Percentiles rank a stretch among this genome's conserved stretches.
Evolutionary conservation across 2,329 filamentous ascomycete genomes (phyloP).

Genomic region (Claviceps capensis): DNA sequence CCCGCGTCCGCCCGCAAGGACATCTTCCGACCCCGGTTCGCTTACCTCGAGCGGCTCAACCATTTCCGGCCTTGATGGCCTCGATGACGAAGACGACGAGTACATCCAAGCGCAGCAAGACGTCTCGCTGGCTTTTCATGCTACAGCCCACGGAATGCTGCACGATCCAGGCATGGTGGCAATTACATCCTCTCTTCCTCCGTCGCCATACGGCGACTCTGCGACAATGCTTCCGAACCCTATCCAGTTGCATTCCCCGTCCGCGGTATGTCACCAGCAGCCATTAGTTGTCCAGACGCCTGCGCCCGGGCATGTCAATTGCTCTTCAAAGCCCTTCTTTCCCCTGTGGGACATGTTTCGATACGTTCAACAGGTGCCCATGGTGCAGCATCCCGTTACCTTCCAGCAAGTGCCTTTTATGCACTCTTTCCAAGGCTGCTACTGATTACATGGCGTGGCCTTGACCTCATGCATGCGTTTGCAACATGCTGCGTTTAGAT

Average conservation of each 20-base stretch:
- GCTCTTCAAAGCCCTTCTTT: constrained; percentile 33
- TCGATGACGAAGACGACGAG: constrained; percentile 24
- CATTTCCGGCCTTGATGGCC: constrained; percentile 32
- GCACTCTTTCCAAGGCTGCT: constrained; percentile 38
- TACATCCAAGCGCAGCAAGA: constrained; percentile 31
- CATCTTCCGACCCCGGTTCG: constrained; percentile 40
- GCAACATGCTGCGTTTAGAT: too few species aligned
- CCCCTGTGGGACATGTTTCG: constrained; percentile 39
- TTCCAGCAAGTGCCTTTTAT: constrained; percentile 41
- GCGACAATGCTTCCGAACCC: constrained; percentile 13
- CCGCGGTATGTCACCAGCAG: constrained; percentile 20
- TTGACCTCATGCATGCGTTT: background rate
- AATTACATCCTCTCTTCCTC: background rate
- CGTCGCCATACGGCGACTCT: constrained; percentile 31
- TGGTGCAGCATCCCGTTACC: constrained; percentile 34
- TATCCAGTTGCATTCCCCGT: constrained; percentile 12
- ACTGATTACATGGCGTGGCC: constrained; percentile 11
- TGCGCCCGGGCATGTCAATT: constrained; percentile 21
- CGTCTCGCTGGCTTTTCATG: constrained; percentile 10
- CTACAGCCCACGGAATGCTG: too few species aligned
- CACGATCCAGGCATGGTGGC: too few species aligned
- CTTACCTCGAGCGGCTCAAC: constrained; percentile 40
- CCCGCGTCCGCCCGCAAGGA: constrained; percentile 36
- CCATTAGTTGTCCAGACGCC: constrained; percentile 9
- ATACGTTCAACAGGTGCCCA: constrained; percentile 35